Evolutionary conservation across 805 yeast species (phyloP), one percentile per base, ranked within the genome.

Genomic region (Yarrowia deformans): DNA sequence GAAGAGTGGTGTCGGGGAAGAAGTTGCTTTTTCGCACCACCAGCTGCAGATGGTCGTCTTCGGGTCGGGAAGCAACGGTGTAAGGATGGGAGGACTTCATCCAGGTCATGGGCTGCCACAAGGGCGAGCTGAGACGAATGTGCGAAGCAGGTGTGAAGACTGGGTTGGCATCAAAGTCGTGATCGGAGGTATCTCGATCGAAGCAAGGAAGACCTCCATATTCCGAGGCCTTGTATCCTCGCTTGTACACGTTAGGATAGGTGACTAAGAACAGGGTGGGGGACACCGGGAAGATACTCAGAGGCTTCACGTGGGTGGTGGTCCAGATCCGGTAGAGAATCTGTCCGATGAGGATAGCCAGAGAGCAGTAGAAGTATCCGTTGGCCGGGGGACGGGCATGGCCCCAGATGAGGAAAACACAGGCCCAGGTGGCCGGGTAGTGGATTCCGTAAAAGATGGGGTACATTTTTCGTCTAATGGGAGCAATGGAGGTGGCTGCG

Each of bases 301-400:
- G 69, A 63, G 68, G 72, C 49, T 50, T 71, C 64, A 70, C 69
- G 45, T 71, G 71, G 13, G 70, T 68, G 29, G 78, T 68, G 69
- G 74, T 60, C 61, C 70, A 75, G 19, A 84, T 55, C 54, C 94
- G 82, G 73, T 86, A 85, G 7, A 75, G 70, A 0, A 89, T 81
- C 77, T 93, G 98, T 69, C 79, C 84, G 0, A 80, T 39, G 29
- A 94, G 77, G 12, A 92, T 83, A 1, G 73, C 61, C 3, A 83
- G 72, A 71, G 90, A 90, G 64, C 85, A 69, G 1, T 77, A 34
- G 1, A 95, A 88, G 72, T 89, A 85, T 43, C 78, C 77, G 2
- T 88, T 86, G 19, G 89, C 84, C 7, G 87, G 84, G 0, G 98
- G 98, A 71, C 97, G 84, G 0, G 94, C 91, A 77, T 94, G 98